phyloP scores from a whole-genome alignment of 2,329 filamentous ascomycete species.

The Sordariomycetes sp. region DNA sequence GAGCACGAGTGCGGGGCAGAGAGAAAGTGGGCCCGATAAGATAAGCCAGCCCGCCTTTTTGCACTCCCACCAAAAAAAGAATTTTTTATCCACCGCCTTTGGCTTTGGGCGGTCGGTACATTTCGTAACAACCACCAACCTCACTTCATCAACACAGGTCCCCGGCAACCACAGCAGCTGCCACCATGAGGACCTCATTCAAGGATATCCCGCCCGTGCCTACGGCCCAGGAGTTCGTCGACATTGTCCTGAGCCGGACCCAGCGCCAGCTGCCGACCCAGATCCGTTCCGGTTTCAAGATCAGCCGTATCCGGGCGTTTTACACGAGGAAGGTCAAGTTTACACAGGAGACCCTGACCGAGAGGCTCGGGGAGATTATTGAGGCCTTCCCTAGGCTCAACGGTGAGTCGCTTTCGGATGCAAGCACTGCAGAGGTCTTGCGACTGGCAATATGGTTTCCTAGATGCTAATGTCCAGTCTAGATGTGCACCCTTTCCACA shows the following conservation, averaged over 20 bases:
- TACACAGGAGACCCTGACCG: constrained; percentile 90
- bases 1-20: constrained; percentile 2
- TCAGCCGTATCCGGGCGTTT: constrained; percentile 85
- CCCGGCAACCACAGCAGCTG: constrained; percentile 12
- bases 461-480: background rate
- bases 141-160: constrained; percentile 3
- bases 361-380: constrained; percentile 85
- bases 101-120: background rate
- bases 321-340: constrained; percentile 98
- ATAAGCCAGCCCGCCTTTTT: constrained; percentile 11
- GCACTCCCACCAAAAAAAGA: constrained; percentile 5
- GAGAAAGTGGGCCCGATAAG: constrained; percentile 10
- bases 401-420: constrained; percentile 20
- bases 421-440: background rate
- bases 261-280: constrained; percentile 90
- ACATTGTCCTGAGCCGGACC: constrained; percentile 90
- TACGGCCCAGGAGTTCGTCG: constrained; percentile 89
- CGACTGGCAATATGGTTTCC: background rate
- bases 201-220: constrained; percentile 81
- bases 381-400: constrained; percentile 86
- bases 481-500: constrained; percentile 87
- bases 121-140: background rate
- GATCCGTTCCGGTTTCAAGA: constrained; percentile 37
- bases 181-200: constrained; percentile 52
- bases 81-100: constrained; percentile 6